Evolutionary conservation across 768 basidiomycete species (phyloP), one percentile per base, ranked within the genome.

Genomic region (Kwoniella botswanensis): DNA sequence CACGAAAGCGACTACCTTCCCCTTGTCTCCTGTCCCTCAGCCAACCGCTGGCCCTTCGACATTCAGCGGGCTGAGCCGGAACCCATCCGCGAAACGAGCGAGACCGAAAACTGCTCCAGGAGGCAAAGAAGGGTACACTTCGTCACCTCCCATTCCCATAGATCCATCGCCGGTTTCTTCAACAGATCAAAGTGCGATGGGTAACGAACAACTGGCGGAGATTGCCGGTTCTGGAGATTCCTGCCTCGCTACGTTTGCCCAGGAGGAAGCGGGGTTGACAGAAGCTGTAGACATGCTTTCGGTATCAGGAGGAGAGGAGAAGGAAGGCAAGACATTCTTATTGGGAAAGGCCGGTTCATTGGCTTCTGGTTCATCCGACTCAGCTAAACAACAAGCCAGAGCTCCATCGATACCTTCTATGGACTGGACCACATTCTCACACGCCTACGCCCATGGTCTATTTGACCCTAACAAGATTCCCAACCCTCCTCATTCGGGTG

Each of bases 401-500:
- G 9, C 66, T 43, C 65, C 21, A 63, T 35, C 65, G 41, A 24
- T 66, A 35, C 21, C 53, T 17, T 22, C 70, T 0, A 65, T 76
- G 50, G 74, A 65, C 42, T 82, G 80, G 82, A 67, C 61, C 21
- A 76, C 78, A 2, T 82, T 83, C 57, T 67, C 75, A 22, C 65
- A 76, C 54, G 74, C 80, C 3, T 82, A 82, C 60, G 71, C 76
- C 1, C 62, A 74, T 63, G 82, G 82, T 26, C 74, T 78, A 1
- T 82, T 81, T 64, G 82, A 82, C 67, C 79, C 81, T 3, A 80
- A 76, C 68, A 71, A 73, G 54, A 78, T 79, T 29, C 80, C 80
- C 9, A 71, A 74, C 21, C 73, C 76, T 1, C 81, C 80, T 7
- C n/a, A 54, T 54, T 35, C 70, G 2, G 35, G 54, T n/a, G 61